A percentile compares a stretch with the other conserved stretches of the same genome.
Evolutionary conservation across 306 rosid genomes (phyloP).

Genomic region (Comarum palustre): DNA sequence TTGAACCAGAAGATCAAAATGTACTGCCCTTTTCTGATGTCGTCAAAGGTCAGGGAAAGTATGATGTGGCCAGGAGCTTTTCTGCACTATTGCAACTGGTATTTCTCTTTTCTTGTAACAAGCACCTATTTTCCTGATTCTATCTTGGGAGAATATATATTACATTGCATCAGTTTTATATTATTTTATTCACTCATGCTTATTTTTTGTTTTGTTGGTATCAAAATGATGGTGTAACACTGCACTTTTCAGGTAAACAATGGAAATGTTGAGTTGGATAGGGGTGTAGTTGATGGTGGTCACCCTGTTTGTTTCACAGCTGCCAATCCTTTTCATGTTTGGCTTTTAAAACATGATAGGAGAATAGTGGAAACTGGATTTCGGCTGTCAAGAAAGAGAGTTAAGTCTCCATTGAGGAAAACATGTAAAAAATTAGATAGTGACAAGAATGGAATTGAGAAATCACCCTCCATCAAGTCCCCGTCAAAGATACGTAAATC

Average conservation of each 20-base stretch:
- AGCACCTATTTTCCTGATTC: constrained; percentile 3
- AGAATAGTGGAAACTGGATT: constrained; percentile 24
- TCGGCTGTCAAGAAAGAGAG: constrained; percentile 51
- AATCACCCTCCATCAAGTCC: constrained; percentile 32
- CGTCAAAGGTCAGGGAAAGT: constrained; percentile 66
- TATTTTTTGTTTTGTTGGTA: not conserved
- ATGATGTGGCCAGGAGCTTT: constrained; percentile 79
- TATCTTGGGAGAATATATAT: not conserved
- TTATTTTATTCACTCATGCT: not conserved
- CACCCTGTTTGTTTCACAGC: constrained; percentile 55
- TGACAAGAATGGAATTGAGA: constrained; percentile 27
- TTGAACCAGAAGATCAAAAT: constrained; percentile 40
- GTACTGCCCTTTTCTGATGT: constrained; percentile 59
- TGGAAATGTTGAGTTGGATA: constrained; percentile 62
- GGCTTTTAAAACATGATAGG: constrained; percentile 48
- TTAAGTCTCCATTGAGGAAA: constrained; percentile 49
- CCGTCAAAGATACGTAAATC: constrained; percentile 30
- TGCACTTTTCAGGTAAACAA: constrained; percentile 72
- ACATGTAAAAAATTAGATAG: constrained; percentile 28
- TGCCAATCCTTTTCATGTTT: constrained; percentile 61
- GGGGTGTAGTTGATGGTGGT: constrained; percentile 39
- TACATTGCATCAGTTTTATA: not conserved
- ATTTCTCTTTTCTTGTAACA: constrained; percentile 21
- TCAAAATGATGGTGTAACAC: constrained; percentile 5
- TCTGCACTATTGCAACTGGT: constrained; percentile 93